Conservation (phyloP, 1,139 yeast species). For the Nakaseomyces kungkrabaensis region DNA sequence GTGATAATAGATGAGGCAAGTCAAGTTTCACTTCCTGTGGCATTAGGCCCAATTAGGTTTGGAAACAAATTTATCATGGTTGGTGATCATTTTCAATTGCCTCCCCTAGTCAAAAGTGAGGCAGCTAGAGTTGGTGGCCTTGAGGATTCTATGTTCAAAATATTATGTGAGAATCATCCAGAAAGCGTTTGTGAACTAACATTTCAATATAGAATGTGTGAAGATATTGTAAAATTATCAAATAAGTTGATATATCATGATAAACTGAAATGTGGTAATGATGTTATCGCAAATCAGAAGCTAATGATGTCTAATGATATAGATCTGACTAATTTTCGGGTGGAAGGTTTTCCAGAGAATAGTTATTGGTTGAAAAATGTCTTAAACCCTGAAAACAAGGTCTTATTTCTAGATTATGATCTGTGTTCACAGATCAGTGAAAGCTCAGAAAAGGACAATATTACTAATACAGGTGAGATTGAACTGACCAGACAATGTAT, state of each 20-base stretch:
- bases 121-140: constrained; percentile 52
- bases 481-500: constrained; percentile 53
- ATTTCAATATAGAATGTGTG: constrained; percentile 86
- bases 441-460: constrained; percentile 47
- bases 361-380: constrained; percentile 37
- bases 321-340: constrained; percentile 9
- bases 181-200: constrained; percentile 62
- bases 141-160: constrained; percentile 68
- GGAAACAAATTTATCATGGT: constrained; percentile 77
- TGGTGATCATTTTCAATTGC: constrained; percentile 90
- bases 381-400: constrained; percentile 44
- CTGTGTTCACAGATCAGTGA: constrained; percentile 42
- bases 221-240: constrained; percentile 75
- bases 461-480: constrained; percentile 67
- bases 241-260: constrained; percentile 72
- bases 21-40: constrained; percentile 83
- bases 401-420: constrained; percentile 75
- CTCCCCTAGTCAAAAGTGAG: constrained; percentile 67
- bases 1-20: constrained; percentile 97
- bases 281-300: constrained; percentile 47
- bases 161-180: constrained; percentile 64
- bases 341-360: constrained; percentile 7
- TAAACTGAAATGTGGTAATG: constrained; percentile 64
- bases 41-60: constrained; percentile 75
- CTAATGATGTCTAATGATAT: constrained; percentile 26